Conservation (phyloP, 2,329 filamentous ascomycete species). For the Aureobasidium sp. region DNA sequence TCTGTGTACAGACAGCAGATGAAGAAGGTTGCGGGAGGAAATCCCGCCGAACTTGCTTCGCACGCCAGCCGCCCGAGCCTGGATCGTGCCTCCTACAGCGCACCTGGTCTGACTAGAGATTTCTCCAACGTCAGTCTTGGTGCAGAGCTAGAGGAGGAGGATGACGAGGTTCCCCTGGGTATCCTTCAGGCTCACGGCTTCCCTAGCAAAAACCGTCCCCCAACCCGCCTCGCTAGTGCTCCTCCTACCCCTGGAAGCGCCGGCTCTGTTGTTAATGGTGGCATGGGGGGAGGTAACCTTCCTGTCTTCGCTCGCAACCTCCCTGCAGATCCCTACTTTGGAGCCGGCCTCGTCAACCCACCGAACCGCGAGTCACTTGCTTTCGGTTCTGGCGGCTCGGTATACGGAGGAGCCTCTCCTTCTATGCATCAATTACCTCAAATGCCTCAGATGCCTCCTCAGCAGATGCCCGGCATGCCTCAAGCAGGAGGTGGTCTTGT, state of each 20-base stretch:
- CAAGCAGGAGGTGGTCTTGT: constrained; percentile 59
- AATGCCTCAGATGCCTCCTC: constrained; percentile 4
- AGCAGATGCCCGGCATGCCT: constrained; percentile 13
- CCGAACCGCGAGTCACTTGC: constrained; percentile 67
- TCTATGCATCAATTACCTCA: constrained; percentile 12
- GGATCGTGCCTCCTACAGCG: constrained; percentile 38
- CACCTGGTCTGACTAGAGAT: constrained; percentile 13
- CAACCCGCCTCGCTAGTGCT: constrained; percentile 57
- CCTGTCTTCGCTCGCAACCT: constrained; percentile 78
- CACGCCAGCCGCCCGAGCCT: constrained; percentile 45
- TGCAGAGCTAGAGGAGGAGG: constrained; percentile 55
- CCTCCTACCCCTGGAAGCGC: constrained; percentile 42
- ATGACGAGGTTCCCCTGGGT: constrained; percentile 80
- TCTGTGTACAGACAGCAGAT: constrained; percentile 87
- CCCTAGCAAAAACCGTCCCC: constrained; percentile 68
- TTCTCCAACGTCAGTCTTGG: constrained; percentile 18
- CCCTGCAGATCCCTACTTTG: constrained; percentile 78
- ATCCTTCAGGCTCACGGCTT: constrained; percentile 88
- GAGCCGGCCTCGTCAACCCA: constrained; percentile 67
- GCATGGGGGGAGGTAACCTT: constrained; percentile 43
- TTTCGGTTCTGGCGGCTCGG: constrained; percentile 41
- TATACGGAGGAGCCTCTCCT: constrained; percentile 25
- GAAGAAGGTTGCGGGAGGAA: constrained; percentile 81
- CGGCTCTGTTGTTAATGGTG: constrained; percentile 40
- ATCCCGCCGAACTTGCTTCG: constrained; percentile 37